phyloP scores from a whole-genome alignment of 2,329 filamentous ascomycete genomes.

The Beauveria medogensis region DNA sequence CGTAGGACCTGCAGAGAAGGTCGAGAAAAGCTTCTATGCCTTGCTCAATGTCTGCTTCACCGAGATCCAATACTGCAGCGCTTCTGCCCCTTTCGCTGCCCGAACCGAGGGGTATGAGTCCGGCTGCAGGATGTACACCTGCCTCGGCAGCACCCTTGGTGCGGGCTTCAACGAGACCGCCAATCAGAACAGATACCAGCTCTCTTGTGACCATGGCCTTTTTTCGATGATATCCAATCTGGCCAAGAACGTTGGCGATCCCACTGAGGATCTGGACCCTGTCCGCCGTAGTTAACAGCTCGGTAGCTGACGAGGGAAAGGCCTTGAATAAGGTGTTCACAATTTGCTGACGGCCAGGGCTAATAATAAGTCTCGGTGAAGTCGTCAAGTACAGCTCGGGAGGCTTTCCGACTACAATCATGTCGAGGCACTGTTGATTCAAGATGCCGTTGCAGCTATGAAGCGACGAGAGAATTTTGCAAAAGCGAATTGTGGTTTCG shows the following conservation, averaged over 20 bases:
- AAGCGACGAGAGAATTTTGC: conserved; percentile 59
- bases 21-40: conserved; percentile 58
- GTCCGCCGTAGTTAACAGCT: conserved; percentile 64
- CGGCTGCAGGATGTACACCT: conserved; percentile 88
- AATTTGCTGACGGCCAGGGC: conserved; percentile 55
- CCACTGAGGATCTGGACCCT: conserved; percentile 73
- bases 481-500: conserved; percentile 66
- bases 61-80: conserved; percentile 50
- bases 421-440: conserved; percentile 50
- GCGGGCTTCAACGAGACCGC: conserved; percentile 79
- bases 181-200: conserved; percentile 72
- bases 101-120: conserved; percentile 63
- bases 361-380: conserved; percentile 47
- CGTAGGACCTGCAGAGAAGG: conserved; percentile 54
- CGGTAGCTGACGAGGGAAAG: conserved; percentile 58
- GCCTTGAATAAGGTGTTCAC: conserved; percentile 58
- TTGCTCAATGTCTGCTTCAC: conserved; percentile 56
- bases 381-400: conserved; percentile 42
- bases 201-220: conserved; percentile 86
- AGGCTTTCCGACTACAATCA: conserved; percentile 56
- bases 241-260: conserved; percentile 76
- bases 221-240: conserved; percentile 75
- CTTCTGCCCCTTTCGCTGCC: conserved; percentile 41
- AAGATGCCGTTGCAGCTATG: conserved; percentile 59
- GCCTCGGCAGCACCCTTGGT: conserved; percentile 93